phyloP scores from a whole-genome alignment of 2,329 filamentous ascomycete species.

The Xylaria polymorpha region DNA sequence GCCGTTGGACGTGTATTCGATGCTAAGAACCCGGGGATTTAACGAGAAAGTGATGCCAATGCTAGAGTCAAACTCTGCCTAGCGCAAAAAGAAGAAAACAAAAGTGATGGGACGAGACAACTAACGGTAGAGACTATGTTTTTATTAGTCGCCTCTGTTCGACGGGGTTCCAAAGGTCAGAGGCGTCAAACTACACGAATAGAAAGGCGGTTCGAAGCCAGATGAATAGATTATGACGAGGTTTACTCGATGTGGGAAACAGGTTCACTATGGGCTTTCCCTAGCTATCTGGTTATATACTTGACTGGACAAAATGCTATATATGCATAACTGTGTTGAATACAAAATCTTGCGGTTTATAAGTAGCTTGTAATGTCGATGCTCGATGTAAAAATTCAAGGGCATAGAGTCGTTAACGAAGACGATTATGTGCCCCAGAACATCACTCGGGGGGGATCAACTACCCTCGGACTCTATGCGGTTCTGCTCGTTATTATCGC shows the following conservation, averaged over 20 bases:
- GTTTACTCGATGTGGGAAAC: background rate
- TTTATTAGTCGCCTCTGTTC: background rate
- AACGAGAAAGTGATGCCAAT: background rate
- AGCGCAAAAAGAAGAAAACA: background rate
- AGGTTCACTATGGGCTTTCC: background rate
- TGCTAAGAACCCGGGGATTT: background rate
- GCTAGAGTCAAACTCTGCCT: background rate
- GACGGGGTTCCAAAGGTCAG: background rate
- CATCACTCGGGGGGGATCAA: background rate
- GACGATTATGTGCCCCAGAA: background rate
- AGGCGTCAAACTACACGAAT: too few species aligned
- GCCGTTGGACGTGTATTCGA: background rate
- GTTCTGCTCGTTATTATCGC: background rate
- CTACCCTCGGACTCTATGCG: background rate
- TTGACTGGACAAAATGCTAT: background rate
- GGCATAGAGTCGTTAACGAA: too few species aligned
- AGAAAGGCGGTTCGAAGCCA: too few species aligned
- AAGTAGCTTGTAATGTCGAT: background rate
- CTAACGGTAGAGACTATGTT: background rate
- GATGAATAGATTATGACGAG: background rate
- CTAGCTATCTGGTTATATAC: background rate
- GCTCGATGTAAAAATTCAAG: background rate
- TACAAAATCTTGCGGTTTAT: too few species aligned
- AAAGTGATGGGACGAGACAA: background rate
- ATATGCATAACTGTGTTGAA: background rate